A percentile compares a stretch with the other conserved stretches of the same genome.
These are phyloP conservation scores for Scheffersomyces stambukii DNA, from an alignment of 1,139 yeast species.

Conservation along the genomic window DNA sequence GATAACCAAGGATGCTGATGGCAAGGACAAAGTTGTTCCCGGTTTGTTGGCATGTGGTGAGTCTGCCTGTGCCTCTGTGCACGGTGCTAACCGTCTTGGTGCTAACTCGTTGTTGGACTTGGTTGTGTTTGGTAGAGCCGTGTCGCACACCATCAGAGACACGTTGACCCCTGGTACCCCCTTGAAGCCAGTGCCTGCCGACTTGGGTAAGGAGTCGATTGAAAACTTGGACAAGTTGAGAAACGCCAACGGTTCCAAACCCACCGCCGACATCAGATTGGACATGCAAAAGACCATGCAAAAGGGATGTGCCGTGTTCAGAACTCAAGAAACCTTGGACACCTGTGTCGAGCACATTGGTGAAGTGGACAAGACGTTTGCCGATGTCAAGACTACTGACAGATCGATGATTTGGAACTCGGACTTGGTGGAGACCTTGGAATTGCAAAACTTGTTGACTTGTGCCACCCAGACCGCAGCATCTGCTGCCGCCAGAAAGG, in stretches of 20 bases:
- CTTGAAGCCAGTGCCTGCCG: constrained; percentile 69
- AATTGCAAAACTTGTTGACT: constrained; percentile 91
- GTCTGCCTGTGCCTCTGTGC: constrained; percentile 98
- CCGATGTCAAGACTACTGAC: constrained; percentile 75
- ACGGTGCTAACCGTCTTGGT: constrained; percentile 98
- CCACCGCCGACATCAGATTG: constrained; percentile 85
- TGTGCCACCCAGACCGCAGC: constrained; percentile 96
- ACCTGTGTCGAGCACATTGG: constrained; percentile 81
- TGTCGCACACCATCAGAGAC: constrained; percentile 85
- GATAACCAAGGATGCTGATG: constrained; percentile 74
- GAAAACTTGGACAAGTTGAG: constrained; percentile 86
- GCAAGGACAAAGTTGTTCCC: constrained; percentile 87
- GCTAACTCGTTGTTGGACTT: constrained; percentile 95
- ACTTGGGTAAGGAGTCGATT: constrained; percentile 83
- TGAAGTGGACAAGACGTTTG: constrained; percentile 68
- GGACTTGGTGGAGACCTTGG: constrained; percentile 92
- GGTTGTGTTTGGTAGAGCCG: constrained; percentile 98
- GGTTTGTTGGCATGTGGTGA: constrained; percentile 98
- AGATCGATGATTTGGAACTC: constrained; percentile 99
- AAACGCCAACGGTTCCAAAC: constrained; percentile 73
- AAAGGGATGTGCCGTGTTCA: constrained; percentile 93
- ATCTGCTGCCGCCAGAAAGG: constrained; percentile 92
- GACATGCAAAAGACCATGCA: constrained; percentile 97
- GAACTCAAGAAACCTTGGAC: constrained; percentile 88
- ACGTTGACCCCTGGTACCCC: constrained; percentile 84